Base-by-base conservation (phyloP, 129 eudicot genomes). In the Artemisia argyi region DNA sequence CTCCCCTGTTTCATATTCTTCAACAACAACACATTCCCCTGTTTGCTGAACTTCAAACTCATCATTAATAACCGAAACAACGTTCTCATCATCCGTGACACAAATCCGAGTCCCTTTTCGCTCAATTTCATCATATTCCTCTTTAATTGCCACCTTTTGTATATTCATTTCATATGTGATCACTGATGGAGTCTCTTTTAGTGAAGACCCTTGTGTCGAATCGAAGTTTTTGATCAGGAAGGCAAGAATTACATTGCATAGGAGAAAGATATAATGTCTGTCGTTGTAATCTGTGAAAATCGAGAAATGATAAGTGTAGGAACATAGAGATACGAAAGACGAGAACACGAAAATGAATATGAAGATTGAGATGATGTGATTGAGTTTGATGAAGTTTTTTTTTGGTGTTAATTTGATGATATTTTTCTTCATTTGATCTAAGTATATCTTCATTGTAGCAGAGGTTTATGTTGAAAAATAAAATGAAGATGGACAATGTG, bases 201-300 rank as follows among this genome's bases (percentile, higher is more conserved):
- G 2, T n/a, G 80, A 75, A 73, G 82, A 53, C 55, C 12, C 42
- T 32, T 49, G 50, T 4, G 76, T 59, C 32, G 76, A 54, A 5
- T 82, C 77, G 15, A 91, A 89, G 63, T 71, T 79, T 11, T 69
- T 73, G n/a, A 86, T 76, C 39, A 89, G 56, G 32, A 86, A 58
- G 10, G 62, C 80, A 10, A 89, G 77, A 72, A 89, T 82, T 47
- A 89, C 92, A 53, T 86, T 89, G 78, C 87, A 84, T 44, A 89
- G 74, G n/a, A 89, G 83, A 85, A 89, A 89, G 17, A 86, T 66
- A 76, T 82, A 85, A 76, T 86, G 85, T 65, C 92, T 84, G 30
- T 82, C 90, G 42, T 42, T 47, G 66, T 58, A 78, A 78, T 64
- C 76, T 44, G 73, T 73, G 59, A 86, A 79, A 7, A 3, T 49